Evolutionary conservation across 352 stramenopile genomes (phyloP).

Genomic region (Globisporangium paddicum): DNA sequence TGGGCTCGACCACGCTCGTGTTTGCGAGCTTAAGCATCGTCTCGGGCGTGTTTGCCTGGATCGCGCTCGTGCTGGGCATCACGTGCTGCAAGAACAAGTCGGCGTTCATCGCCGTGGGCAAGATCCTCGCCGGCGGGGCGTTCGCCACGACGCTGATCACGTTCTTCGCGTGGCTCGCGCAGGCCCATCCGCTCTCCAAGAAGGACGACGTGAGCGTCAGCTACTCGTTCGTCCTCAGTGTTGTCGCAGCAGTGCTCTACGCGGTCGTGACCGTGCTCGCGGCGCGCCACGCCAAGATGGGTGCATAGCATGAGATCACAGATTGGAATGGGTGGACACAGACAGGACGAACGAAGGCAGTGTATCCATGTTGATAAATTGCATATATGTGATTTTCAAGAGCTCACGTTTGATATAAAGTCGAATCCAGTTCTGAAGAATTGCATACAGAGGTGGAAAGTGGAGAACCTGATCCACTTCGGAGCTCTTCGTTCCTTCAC

Average conservation of each 20-base stretch:
- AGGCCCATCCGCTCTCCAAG: slow-evolving; percentile 47
- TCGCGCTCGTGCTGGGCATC: slow-evolving; percentile 48
- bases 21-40: slow-evolving; percentile 41
- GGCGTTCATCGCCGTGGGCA: slow-evolving; percentile 40
- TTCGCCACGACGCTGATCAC: slow-evolving; percentile 43
- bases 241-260: slow-evolving; percentile 47
- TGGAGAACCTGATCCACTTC: background rate
- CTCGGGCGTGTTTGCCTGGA: slow-evolving; percentile 37
- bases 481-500: background rate
- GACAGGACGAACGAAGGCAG: background rate
- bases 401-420: background rate
- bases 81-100: slow-evolving; percentile 74
- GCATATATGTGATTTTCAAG: background rate
- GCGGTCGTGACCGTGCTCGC: slow-evolving; percentile 29
- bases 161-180: slow-evolving; percentile 56
- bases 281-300: slow-evolving; percentile 22
- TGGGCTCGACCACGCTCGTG: slow-evolving; percentile 39
- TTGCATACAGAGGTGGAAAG: background rate
- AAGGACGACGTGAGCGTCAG: slow-evolving; percentile 52
- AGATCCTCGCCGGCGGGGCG: slow-evolving; percentile 37
- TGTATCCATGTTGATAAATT: background rate
- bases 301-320: background rate
- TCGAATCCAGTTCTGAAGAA: background rate
- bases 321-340: background rate
- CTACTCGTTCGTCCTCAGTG: slow-evolving; percentile 48